These are phyloP conservation scores for Lodderomyces oxycetoniae DNA, from an alignment of 1,139 yeast genomes.

Conservation along the genomic window DNA sequence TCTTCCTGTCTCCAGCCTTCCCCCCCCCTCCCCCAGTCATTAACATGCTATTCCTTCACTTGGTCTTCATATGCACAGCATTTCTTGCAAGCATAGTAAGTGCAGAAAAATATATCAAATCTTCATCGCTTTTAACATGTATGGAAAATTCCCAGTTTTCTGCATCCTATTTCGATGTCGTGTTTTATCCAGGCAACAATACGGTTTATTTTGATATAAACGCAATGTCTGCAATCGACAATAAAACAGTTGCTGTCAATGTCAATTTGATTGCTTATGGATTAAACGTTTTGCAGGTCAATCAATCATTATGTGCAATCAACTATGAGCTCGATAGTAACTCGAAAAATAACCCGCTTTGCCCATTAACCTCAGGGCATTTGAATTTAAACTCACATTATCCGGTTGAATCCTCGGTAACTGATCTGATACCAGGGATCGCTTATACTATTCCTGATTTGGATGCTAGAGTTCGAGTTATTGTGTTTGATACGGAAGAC, in stretches of 20 bases:
- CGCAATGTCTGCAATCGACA: slow-evolving; percentile 73
- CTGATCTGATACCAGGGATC: slow-evolving; percentile 63
- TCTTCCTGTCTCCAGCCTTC: not conserved
- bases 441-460: slow-evolving; percentile 91
- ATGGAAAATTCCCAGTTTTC: slow-evolving; percentile 87
- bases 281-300: slow-evolving; percentile 52
- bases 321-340: slow-evolving; percentile 38
- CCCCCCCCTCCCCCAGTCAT: not conserved
- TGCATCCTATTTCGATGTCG: slow-evolving; percentile 79
- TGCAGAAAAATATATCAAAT: slow-evolving; percentile 34
- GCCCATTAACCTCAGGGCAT: slow-evolving; percentile 88
- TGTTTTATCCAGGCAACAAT: slow-evolving; percentile 59
- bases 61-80: slow-evolving; percentile 3
- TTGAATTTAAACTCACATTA: slow-evolving; percentile 62
- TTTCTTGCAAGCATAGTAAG: slow-evolving; percentile 14
- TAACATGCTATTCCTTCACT: not conserved
- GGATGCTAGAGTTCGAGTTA: slow-evolving; percentile 84
- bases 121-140: slow-evolving; percentile 85
- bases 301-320: slow-evolving; percentile 61
- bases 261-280: slow-evolving; percentile 80
- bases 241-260: slow-evolving; percentile 64
- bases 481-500: slow-evolving; percentile 43
- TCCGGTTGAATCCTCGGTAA: slow-evolving; percentile 37
- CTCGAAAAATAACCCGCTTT: slow-evolving; percentile 23
- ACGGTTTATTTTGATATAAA: slow-evolving; percentile 64